These are phyloP conservation scores for Daldinia eschscholtzii DNA, from an alignment of 2,329 filamentous ascomycete genomes.

Conservation along the genomic window DNA sequence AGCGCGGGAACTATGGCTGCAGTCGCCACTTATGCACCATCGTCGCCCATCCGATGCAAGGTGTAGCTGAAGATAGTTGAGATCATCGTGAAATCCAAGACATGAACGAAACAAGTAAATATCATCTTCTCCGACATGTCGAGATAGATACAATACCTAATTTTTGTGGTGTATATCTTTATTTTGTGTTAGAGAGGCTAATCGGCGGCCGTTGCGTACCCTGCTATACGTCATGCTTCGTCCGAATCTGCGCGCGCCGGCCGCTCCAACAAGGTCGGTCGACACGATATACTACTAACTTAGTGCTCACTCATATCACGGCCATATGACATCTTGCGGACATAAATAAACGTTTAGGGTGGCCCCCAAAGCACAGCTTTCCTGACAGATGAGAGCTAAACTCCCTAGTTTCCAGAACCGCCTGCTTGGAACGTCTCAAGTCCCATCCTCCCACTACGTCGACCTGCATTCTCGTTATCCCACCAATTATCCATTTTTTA, in stretches of 20 bases:
- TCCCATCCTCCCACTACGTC: slow-evolving; percentile 33
- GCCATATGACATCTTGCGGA: slow-evolving; percentile 35
- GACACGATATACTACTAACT: slow-evolving; percentile 25
- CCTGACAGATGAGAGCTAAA: slow-evolving; percentile 24
- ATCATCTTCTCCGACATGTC: slow-evolving; percentile 25
- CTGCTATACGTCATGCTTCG: slow-evolving; percentile 36
- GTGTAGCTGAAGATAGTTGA: slow-evolving; percentile 28
- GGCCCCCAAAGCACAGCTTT: slow-evolving; percentile 32
- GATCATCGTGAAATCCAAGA: slow-evolving; percentile 34
- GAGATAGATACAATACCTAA: slow-evolving; percentile 22
- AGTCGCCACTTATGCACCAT: slow-evolving; percentile 29
- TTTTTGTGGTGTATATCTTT: slow-evolving; percentile 25
- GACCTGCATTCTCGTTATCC: slow-evolving; percentile 33
- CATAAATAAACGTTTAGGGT: slow-evolving; percentile 40
- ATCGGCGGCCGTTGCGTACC: slow-evolving; percentile 14
- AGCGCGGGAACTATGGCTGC: slow-evolving; percentile 26
- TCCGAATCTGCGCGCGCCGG: slow-evolving; percentile 14
- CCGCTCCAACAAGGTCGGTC: slow-evolving; percentile 31
- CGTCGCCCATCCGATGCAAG: slow-evolving; percentile 35
- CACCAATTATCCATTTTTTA: slow-evolving; percentile 22
- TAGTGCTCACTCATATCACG: slow-evolving; percentile 41
- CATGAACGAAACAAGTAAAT: slow-evolving; percentile 21
- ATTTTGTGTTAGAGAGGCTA: slow-evolving; percentile 20
- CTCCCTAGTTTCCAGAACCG: slow-evolving; percentile 31
- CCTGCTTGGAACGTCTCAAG: slow-evolving; percentile 31